These are phyloP conservation scores for Diplocarpon mali DNA, from an alignment of 2,329 filamentous ascomycete genomes.

Conservation along the genomic window DNA sequence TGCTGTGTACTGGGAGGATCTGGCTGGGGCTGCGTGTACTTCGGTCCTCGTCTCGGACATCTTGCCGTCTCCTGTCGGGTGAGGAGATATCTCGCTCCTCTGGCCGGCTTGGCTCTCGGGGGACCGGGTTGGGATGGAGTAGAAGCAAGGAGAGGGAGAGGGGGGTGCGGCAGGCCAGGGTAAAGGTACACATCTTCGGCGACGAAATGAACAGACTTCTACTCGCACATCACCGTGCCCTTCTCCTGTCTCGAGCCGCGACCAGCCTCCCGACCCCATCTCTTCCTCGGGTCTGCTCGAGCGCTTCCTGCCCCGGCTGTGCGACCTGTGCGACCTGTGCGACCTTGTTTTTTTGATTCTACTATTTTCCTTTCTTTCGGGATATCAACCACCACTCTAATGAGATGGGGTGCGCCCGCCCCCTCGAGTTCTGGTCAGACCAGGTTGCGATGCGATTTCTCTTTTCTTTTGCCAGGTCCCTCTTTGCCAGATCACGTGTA, in stretches of 20 bases:
- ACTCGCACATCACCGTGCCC: not conserved
- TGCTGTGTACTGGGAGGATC: slow-evolving; percentile 5
- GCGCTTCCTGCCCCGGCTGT: no score
- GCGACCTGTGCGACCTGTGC: no score
- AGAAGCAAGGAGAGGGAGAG: not conserved
- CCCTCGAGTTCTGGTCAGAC: no score
- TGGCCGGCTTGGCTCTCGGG: not conserved
- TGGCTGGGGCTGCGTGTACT: not conserved
- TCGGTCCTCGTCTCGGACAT: not conserved
- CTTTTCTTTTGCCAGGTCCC: no score
- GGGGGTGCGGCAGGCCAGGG: not conserved
- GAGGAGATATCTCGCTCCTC: not conserved
- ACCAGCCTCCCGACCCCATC: no score
- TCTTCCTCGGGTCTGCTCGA: no score
- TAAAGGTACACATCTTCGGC: slow-evolving; percentile 2
- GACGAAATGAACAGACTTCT: slow-evolving; percentile 6
- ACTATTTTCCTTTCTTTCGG: no score
- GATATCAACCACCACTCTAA: no score
- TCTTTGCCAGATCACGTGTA: no score
- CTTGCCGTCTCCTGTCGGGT: not conserved
- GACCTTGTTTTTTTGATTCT: no score
- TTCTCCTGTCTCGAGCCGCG: not conserved
- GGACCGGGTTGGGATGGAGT: not conserved
- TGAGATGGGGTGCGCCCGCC: no score
- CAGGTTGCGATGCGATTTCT: no score